Percentiles rank a stretch among this genome's conserved stretches.
Evolutionary conservation across 208 protist genomes (phyloP).

Genomic region (Leishmania lainsoni): DNA sequence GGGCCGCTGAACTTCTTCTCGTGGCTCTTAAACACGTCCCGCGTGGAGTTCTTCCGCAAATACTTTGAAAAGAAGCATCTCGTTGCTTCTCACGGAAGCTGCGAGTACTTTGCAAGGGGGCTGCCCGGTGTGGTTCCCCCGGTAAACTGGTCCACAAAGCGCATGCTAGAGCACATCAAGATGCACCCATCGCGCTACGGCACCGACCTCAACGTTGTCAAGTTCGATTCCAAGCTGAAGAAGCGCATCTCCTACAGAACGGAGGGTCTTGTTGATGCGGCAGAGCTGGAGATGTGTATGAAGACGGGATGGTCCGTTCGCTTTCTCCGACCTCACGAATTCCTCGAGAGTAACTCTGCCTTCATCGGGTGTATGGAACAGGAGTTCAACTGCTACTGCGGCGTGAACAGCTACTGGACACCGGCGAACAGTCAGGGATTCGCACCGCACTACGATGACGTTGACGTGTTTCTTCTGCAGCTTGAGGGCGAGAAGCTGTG

Average conservation of each 20-base stretch:
- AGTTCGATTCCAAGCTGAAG: constrained; percentile 46
- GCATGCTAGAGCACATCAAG: constrained; percentile 45
- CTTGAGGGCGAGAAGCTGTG: constrained; percentile 93
- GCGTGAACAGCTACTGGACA: constrained; percentile 95
- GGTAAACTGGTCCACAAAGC: constrained; percentile 56
- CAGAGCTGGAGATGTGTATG: constrained; percentile 59
- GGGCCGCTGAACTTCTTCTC: constrained; percentile 39
- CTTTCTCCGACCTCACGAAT: constrained; percentile 84
- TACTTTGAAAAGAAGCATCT: constrained; percentile 86
- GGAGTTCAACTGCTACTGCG: constrained; percentile 84
- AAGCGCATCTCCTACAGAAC: constrained; percentile 49
- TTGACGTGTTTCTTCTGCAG: constrained; percentile 96
- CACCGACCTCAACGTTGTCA: constrained; percentile 58
- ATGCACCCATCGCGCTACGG: constrained; percentile 38
- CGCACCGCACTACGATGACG: constrained; percentile 97
- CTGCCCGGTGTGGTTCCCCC: constrained; percentile 34
- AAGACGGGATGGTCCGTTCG: constrained; percentile 80
- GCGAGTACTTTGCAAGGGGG: constrained; percentile 45
- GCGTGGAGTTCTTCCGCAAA: constrained; percentile 65
- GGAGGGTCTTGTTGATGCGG: constrained; percentile 23
- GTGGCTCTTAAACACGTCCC: constrained; percentile 53
- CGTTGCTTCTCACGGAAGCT: constrained; percentile 39
- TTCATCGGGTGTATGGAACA: constrained; percentile 83
- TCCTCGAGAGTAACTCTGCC: constrained; percentile 56
- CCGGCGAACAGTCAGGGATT: constrained; percentile 90